These are phyloP conservation scores for Diaporthe caulivora DNA, from an alignment of 2,329 filamentous ascomycete genomes.

Conservation along the genomic window DNA sequence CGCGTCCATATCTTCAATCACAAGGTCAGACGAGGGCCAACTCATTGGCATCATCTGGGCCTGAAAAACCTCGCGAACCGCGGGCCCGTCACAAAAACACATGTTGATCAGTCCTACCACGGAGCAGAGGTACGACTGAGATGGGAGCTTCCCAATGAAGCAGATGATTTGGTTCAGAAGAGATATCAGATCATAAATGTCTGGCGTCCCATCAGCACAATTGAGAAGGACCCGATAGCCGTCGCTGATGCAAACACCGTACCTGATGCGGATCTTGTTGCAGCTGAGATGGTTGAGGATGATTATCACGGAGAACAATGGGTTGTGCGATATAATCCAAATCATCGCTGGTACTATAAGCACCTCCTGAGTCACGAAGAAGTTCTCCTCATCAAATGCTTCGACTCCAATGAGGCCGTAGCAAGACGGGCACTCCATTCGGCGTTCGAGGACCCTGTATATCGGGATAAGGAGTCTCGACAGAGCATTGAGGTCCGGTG, in stretches of 20 bases:
- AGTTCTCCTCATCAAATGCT: constrained; percentile 72
- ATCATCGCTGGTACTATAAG: constrained; percentile 62
- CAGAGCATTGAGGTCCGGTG: constrained; percentile 39
- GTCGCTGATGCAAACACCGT: constrained; percentile 54
- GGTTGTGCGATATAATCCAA: constrained; percentile 18
- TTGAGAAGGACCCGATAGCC: constrained; percentile 57
- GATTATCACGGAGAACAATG: constrained; percentile 36
- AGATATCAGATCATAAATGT: constrained; percentile 58
- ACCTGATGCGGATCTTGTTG: constrained; percentile 54
- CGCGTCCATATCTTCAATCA: constrained; percentile 34
- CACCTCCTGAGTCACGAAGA: constrained; percentile 63
- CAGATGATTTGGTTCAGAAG: constrained; percentile 44
- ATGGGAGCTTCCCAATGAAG: constrained; percentile 42
- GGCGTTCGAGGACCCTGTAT: constrained; percentile 43
- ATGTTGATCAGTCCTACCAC: constrained; percentile 57
- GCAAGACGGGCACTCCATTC: constrained; percentile 45
- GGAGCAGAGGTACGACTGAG: constrained; percentile 44
- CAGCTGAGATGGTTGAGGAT: constrained; percentile 52
- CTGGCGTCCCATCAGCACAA: constrained; percentile 63
- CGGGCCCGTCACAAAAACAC: constrained; percentile 59
- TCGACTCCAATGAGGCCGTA: constrained; percentile 60
- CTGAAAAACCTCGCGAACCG: constrained; percentile 71
- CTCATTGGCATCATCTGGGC: constrained; percentile 75
- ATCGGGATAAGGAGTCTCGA: constrained; percentile 52
- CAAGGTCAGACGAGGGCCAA: constrained; percentile 66